These are phyloP conservation scores for Lepraria neglecta DNA, from an alignment of 495 filamentous ascomycete genomes.

Conservation along the genomic window DNA sequence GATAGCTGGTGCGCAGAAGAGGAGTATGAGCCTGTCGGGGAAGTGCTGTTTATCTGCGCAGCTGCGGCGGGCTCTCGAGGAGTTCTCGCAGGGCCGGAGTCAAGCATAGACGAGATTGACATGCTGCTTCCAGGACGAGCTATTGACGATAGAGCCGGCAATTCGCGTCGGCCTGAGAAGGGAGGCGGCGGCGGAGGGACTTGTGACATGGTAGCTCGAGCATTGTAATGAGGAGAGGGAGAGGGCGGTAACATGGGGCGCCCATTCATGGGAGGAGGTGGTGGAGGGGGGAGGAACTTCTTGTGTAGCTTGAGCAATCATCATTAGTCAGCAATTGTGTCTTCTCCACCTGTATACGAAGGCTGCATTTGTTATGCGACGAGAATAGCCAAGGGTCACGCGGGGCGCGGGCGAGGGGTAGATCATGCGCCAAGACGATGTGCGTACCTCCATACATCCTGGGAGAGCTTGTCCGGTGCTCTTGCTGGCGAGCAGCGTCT, in stretches of 20 bases:
- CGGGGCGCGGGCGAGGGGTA: not conserved
- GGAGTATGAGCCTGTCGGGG: constrained; percentile 13
- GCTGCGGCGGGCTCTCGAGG: constrained; percentile 46
- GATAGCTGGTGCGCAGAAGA: constrained; percentile 27
- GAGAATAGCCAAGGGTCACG: not conserved
- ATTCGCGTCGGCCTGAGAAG: constrained; percentile 47
- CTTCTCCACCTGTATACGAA: not conserved
- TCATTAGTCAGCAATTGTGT: constrained; percentile 1
- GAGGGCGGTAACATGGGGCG: constrained; percentile 57
- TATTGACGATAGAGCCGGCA: constrained; percentile 39
- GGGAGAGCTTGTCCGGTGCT: constrained; percentile 19
- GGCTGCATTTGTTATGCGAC: not conserved
- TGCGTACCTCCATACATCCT: constrained; percentile 27
- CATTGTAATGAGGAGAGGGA: constrained; percentile 48
- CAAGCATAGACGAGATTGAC: constrained; percentile 94
- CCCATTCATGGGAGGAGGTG: constrained; percentile 44
- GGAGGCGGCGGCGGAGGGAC: constrained; percentile 38
- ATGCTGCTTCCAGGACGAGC: constrained; percentile 70
- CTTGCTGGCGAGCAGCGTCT: constrained; percentile 5
- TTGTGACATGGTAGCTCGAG: constrained; percentile 32
- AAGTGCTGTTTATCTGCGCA: constrained; percentile 20
- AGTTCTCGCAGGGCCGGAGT: constrained; percentile 55
- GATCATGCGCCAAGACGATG: not conserved
- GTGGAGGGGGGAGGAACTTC: constrained; percentile 31
- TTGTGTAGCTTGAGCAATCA: constrained; percentile 10